Conservation (phyloP, 352 stramenopile genomes). For the Globisporangium nodosum region DNA sequence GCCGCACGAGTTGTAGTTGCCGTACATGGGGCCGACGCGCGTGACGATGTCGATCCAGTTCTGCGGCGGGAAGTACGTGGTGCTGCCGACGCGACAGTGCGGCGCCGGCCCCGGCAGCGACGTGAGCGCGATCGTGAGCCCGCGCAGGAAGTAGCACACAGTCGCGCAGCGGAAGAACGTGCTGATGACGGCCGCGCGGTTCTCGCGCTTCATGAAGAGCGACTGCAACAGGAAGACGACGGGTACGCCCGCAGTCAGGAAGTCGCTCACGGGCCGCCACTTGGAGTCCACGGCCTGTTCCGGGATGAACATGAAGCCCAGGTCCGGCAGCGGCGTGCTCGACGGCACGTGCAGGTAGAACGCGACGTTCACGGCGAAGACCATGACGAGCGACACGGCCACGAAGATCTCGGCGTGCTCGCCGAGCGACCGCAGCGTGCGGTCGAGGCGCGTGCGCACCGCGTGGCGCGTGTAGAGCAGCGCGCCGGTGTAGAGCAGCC, state of each 20-base stretch:
- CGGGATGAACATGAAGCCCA: conserved; percentile 73
- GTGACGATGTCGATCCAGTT: conserved; percentile 75
- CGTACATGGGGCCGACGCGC: conserved; percentile 62
- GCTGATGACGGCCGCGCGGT: conserved; percentile 41
- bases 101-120: conserved; percentile 63
- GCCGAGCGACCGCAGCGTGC: conserved; percentile 31
- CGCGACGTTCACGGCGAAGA: conserved; percentile 66
- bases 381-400: conserved; percentile 55
- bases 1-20: conserved; percentile 71
- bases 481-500: conserved; percentile 37
- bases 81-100: conserved; percentile 45
- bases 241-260: conserved; percentile 53
- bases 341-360: conserved; percentile 68
- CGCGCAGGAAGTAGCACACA: conserved; percentile 67
- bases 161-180: conserved; percentile 67
- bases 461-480: conserved; percentile 44
- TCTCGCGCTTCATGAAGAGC: conserved; percentile 39
- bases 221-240: conserved; percentile 55
- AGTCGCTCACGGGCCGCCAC: conserved; percentile 62
- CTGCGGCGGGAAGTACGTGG: conserved; percentile 51
- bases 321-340: conserved; percentile 46
- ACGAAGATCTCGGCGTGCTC: conserved; percentile 68
- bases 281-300: conserved; percentile 49
- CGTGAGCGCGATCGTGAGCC: conserved; percentile 59
- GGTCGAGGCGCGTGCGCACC: conserved; percentile 35